These are phyloP conservation scores for Claviceps paspali DNA, from an alignment of 2,329 filamentous ascomycete species.

Conservation along the genomic window DNA sequence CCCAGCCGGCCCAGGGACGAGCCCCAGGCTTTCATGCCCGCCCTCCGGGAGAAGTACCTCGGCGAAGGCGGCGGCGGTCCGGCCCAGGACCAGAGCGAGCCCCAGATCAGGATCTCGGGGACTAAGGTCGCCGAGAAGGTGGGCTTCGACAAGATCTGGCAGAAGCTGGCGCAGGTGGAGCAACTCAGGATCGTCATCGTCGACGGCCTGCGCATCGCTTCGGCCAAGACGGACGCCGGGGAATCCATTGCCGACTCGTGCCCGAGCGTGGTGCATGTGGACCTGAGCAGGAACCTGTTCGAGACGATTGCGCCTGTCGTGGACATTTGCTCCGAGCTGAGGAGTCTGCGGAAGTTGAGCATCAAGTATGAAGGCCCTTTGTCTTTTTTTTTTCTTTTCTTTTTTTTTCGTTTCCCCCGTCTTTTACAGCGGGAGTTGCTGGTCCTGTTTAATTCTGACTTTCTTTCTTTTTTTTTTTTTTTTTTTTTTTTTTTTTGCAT, in stretches of 20 bases:
- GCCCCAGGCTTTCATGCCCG: constrained; percentile 60
- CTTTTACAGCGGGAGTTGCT: too few relatives aligned
- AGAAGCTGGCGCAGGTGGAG: constrained; percentile 60
- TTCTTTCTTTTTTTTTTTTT: neutral
- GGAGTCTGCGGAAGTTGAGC: constrained; percentile 48
- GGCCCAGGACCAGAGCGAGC: constrained; percentile 18
- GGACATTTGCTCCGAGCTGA: constrained; percentile 55
- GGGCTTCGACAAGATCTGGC: constrained; percentile 84
- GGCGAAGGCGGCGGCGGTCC: constrained; percentile 22
- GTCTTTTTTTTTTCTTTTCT: neutral
- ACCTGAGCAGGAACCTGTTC: constrained; percentile 75
- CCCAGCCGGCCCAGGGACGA: constrained; percentile 55
- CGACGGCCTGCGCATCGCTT: constrained; percentile 53
- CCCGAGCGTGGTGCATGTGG: constrained; percentile 59
- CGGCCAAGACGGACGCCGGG: constrained; percentile 16
- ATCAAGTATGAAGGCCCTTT: constrained; percentile 38
- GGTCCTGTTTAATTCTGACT: too few relatives aligned
- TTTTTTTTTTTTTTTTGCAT: neutral
- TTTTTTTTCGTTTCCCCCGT: too few relatives aligned
- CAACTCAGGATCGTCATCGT: constrained; percentile 71
- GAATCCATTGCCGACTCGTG: constrained; percentile 35
- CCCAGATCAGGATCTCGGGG: constrained; percentile 51
- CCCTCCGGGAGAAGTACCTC: constrained; percentile 72
- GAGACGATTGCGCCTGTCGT: constrained; percentile 50
- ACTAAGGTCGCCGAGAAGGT: constrained; percentile 79